Percentiles rank a stretch among this genome's conserved stretches.
Evolutionary conservation across 2,329 filamentous ascomycete genomes (phyloP).

Genomic region (Colletotrichum higginsianum): DNA sequence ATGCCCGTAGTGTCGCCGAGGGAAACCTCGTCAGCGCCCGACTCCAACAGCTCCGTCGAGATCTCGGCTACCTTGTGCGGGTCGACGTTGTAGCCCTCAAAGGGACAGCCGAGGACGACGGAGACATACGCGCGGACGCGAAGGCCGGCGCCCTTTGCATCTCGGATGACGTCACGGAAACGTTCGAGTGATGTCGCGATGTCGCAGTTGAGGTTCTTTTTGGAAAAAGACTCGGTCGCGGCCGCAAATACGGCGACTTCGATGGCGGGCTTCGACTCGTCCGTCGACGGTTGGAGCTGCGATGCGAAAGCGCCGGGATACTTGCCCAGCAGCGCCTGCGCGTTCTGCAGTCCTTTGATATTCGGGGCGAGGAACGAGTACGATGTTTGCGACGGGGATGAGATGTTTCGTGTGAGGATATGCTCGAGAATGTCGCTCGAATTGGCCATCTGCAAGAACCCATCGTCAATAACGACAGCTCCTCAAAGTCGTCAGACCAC

Average conservation of each 20-base stretch:
- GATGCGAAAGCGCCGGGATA: constrained; percentile 66
- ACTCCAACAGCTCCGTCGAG: constrained; percentile 80
- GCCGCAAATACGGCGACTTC: constrained; percentile 87
- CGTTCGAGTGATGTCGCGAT: constrained; percentile 80
- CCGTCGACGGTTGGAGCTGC: constrained; percentile 61
- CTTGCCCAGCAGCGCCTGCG: constrained; percentile 64
- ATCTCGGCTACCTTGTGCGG: constrained; percentile 76
- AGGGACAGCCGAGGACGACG: constrained; percentile 86
- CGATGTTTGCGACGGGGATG: constrained; percentile 70
- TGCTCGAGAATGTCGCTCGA: constrained; percentile 82
- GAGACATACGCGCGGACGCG: constrained; percentile 86
- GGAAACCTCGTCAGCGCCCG: constrained; percentile 92
- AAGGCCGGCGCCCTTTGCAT: constrained; percentile 75
- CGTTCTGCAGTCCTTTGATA: constrained; percentile 78
- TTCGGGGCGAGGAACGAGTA: constrained; percentile 90
- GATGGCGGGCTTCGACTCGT: constrained; percentile 64
- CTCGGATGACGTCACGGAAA: constrained; percentile 79
- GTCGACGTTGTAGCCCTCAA: constrained; percentile 76
- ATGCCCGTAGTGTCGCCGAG: constrained; percentile 93
- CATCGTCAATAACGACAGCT: constrained; percentile 15
- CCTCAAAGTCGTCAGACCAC: neutral
- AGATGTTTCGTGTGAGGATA: constrained; percentile 71
- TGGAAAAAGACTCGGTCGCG: constrained; percentile 85
- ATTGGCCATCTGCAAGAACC: constrained; percentile 77
- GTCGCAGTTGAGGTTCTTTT: constrained; percentile 86